phyloP scores from a whole-genome alignment of 2,329 filamentous ascomycete genomes.

The Aspergillus luchuensis region DNA sequence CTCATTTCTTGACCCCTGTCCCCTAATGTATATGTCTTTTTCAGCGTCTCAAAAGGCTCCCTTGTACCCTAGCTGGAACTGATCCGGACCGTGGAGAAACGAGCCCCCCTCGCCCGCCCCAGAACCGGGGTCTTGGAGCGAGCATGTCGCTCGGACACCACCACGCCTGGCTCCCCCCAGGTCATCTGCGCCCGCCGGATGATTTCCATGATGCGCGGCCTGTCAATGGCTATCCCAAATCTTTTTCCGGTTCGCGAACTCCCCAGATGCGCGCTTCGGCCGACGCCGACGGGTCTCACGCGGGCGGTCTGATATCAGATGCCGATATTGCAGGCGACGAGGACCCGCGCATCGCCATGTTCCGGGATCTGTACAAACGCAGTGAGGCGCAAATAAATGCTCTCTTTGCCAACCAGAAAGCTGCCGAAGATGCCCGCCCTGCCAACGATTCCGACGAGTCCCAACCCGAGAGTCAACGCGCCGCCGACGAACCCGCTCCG shows the following conservation, averaged over 20 bases:
- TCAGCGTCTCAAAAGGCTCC: constrained; percentile 24
- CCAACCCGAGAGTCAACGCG: constrained; percentile 42
- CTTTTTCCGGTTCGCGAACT: constrained; percentile 47
- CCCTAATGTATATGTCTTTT: constrained; percentile 38
- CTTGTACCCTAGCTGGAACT: constrained; percentile 35
- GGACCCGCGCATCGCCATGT: constrained; percentile 67
- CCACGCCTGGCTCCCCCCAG: constrained; percentile 67
- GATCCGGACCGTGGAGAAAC: constrained; percentile 47
- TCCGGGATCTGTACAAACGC: constrained; percentile 75
- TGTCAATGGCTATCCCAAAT: constrained; percentile 48
- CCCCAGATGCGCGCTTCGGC: constrained; percentile 48
- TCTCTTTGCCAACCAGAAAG: constrained; percentile 63
- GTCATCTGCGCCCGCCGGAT: constrained; percentile 62
- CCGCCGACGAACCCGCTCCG: constrained; percentile 53
- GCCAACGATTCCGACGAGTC: constrained; percentile 52
- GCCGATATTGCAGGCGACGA: constrained; percentile 66
- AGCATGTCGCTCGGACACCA: constrained; percentile 69
- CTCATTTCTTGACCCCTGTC: constrained; percentile 22
- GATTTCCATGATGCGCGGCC: constrained; percentile 53
- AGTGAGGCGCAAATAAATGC: constrained; percentile 75
- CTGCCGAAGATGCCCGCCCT: constrained; percentile 35
- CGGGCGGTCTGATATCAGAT: constrained; percentile 52
- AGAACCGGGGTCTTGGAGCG: constrained; percentile 50
- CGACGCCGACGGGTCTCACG: constrained; percentile 50
- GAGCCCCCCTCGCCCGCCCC: constrained; percentile 47